Evolutionary conservation across 352 stramenopile species (phyloP), one percentile per base, ranked within the genome.

Genomic region (Phytophthora sojae): DNA sequence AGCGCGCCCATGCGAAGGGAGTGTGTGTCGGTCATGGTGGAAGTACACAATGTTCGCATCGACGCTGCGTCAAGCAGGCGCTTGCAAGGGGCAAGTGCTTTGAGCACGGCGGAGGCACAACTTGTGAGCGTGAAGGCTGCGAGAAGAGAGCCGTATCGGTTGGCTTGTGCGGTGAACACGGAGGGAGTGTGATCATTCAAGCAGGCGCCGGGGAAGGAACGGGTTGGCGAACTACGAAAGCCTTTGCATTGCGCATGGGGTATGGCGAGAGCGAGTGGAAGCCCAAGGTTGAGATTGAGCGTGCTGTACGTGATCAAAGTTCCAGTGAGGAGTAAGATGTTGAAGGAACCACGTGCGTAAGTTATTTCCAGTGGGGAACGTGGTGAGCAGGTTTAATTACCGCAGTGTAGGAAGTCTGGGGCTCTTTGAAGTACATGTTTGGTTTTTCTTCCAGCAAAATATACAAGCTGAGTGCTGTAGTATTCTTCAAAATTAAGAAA

Each of bases 101-200:
- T 25, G 73, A 79, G 12, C 84, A 92, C 54, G 82, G 82, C 30
- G 84, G 84, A 32, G 82, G 84, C 12, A 83, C 81, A 30, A 81
- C 73, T 17, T 90, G 82, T 60, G 69, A 64, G 4, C 58, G 71
- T 3, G 76, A 73, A 54, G 70, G 64, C 21, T 90, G 82, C 72
- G 11, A 64, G 15, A 55, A 49, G 2, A 64, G 63, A 6, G 63
- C 63, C 19, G 6, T 70, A 19, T 70, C 63, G 3, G 21, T 59
- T 70, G 63, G 63, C 1, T 59, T 49, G 44, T 70, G 63, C n/a
- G 52, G 57, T 49, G 32, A 64, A 21, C 63, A 65, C 11, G 63
- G 56, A 5, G 63, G 56, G 21, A 57, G 44, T 14, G 21, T 42
- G 35, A 44, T 44, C 35, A 17, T 42, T 25, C 57, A 7, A 65